Base-by-base conservation (phyloP, 805 yeast species). In the Wickerhamiella musiphila region DNA sequence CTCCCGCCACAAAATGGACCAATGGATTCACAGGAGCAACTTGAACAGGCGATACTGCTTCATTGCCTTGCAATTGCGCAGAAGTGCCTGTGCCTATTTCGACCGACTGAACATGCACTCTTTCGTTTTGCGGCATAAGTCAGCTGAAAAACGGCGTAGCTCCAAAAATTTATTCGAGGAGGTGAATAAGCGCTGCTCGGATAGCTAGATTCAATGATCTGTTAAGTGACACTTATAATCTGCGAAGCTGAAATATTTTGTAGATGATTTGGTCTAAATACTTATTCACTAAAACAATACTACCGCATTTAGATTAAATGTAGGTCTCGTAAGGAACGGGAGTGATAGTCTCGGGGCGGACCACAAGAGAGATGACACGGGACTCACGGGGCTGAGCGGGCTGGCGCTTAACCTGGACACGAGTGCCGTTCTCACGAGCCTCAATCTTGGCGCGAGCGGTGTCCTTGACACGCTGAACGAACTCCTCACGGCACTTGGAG, bases 271-370 rank as follows among this genome's bases (percentile, higher is more conserved):
- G 6, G 5, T 24, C 11, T 11, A 13, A 8, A 14, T 23, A 23
- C 25, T 6, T 12, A 23, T 15, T 22, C 25, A 23, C 25, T n/a
- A n/a, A n/a, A n/a, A n/a, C n/a, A n/a, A n/a, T n/a, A n/a, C n/a
- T n/a, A n/a, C n/a, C n/a, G 30, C 29, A 26, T 26, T 26, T 33
- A 34, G 41, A 49, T 78, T 83, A 90, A 70, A 90, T 90, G 78
- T 76, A 86, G 61, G 98, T 90, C 74, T 90, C 99, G 78, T 90
- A 90, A 61, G 98, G 78, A 70, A 82, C 84, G 67, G 99, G 96
- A 60, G 94, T 90, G 67, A 90, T 75, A 56, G 94, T 84, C 65
- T 84, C 93, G 57, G 96, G 94, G 54, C 70, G 67, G 68, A 76
- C 73, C 57, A 72, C 73, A 54, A 94, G 74, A 42, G 84, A 60